These are phyloP conservation scores for Vitis hybrid DNA, from an alignment of 177 flowering plant genomes.

Conservation along the genomic window DNA sequence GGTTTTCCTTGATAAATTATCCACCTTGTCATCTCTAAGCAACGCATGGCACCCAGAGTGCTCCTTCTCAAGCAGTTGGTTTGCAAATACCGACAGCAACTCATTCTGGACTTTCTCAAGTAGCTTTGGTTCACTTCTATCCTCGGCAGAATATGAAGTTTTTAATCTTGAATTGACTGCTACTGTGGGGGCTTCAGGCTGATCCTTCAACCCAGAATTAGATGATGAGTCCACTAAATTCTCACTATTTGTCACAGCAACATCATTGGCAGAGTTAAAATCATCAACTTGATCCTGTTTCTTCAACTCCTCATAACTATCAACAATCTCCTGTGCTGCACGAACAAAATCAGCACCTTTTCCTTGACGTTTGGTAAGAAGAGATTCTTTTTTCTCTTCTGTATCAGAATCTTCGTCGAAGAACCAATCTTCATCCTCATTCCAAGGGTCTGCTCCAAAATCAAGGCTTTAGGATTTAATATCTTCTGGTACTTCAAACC, in stretches of 20 bases:
- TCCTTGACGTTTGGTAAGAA: conserved; percentile 74
- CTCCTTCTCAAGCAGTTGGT: too few relatives aligned
- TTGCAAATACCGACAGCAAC: too few relatives aligned
- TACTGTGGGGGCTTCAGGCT: conserved; percentile 20
- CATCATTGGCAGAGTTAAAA: conserved; percentile 40
- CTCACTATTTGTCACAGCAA: conserved; percentile 33
- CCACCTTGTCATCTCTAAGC: too few relatives aligned
- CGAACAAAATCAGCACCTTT: conserved; percentile 96
- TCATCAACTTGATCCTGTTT: conserved; percentile 40
- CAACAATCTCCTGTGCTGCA: conserved; percentile 88
- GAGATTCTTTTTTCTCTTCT: conserved; percentile 84
- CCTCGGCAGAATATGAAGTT: conserved; percentile 23
- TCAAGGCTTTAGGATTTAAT: too few relatives aligned
- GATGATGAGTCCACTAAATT: conserved; percentile 26
- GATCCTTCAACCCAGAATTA: conserved; percentile 29
- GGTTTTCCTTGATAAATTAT: too few relatives aligned
- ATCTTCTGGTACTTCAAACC: too few relatives aligned
- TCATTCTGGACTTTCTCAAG: too few relatives aligned
- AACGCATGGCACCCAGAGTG: too few relatives aligned
- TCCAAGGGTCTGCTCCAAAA: too few relatives aligned
- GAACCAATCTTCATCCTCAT: too few relatives aligned
- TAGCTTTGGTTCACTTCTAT: conserved; percentile 22
- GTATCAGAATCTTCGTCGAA: conserved; percentile 27
- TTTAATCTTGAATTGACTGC: conserved; percentile 22
- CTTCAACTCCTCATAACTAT: conserved; percentile 71